These are phyloP conservation scores for Auriculariales sp. DNA, from an alignment of 768 basidiomycete species.

Conservation along the genomic window DNA sequence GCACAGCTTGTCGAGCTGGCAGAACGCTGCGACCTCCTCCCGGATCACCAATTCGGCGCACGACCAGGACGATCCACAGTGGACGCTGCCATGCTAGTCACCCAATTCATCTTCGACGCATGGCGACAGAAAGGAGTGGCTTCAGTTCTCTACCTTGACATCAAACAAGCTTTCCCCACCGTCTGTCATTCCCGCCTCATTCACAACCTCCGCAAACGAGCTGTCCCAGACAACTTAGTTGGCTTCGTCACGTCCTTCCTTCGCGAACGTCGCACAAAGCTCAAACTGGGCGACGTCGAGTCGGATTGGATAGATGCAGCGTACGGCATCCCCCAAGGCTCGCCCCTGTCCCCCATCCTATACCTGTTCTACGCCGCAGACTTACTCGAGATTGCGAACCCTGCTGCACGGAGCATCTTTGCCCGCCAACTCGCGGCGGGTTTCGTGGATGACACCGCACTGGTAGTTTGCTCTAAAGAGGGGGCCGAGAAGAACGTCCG, in stretches of 20 bases:
- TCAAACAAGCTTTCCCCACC: slow-evolving; percentile 9
- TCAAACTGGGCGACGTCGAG: slow-evolving; percentile 1
- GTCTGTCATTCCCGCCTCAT: slow-evolving; percentile 2
- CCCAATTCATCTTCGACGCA: slow-evolving; percentile 4
- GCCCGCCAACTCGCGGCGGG: not conserved
- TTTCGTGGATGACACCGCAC: not conserved
- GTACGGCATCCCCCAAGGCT: slow-evolving; percentile 8
- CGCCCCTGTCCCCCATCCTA: slow-evolving; percentile 5
- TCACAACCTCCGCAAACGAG: slow-evolving; percentile 4
- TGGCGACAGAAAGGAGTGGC: slow-evolving; percentile 5
- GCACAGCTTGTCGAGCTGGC: not conserved
- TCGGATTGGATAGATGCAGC: not conserved
- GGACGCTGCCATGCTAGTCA: slow-evolving; percentile 6
- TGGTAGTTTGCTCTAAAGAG: not conserved
- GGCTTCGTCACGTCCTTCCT: slow-evolving; percentile 2
- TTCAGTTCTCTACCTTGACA: slow-evolving; percentile 6
- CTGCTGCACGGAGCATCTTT: not conserved
- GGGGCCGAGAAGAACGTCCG: not conserved
- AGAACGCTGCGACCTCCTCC: slow-evolving; percentile 4
- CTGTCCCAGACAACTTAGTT: slow-evolving; percentile 4
- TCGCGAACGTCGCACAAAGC: not conserved
- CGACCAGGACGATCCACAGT: slow-evolving; percentile 7
- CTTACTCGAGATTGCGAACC: slow-evolving; percentile 1
- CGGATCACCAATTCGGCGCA: slow-evolving; percentile 8
- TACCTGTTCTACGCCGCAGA: slow-evolving; percentile 8